Evolutionary conservation across 2,329 filamentous ascomycete species (phyloP).

Genomic region (Aureobasidium sp.): DNA sequence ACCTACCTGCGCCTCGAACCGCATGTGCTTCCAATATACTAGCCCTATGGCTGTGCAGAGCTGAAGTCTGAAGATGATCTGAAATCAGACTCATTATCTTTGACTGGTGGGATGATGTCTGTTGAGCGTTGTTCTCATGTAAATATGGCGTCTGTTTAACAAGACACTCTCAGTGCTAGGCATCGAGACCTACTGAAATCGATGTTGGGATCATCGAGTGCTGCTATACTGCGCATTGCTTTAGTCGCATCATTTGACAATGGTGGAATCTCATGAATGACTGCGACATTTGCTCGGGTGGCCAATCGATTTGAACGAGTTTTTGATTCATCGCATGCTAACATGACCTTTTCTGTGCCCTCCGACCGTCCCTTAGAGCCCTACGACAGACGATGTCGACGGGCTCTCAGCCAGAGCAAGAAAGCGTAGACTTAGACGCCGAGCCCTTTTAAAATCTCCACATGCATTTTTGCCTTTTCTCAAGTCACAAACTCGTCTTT

Average conservation of each 20-base stretch:
- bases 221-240: background rate
- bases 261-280: background rate
- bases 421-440: constrained; percentile 11
- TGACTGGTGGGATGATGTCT: background rate
- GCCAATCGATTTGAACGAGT: constrained; percentile 15
- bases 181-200: background rate
- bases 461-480: constrained; percentile 15
- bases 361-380: constrained; percentile 10
- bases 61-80: background rate
- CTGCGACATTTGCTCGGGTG: background rate
- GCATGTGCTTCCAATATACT: background rate
- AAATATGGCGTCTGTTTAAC: no score
- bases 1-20: background rate
- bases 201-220: background rate
- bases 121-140: background rate
- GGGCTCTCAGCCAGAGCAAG: constrained; percentile 9
- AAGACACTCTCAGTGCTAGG: background rate
- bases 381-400: background rate
- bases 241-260: background rate
- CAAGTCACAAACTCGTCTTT: constrained; percentile 15
- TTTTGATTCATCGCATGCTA: constrained; percentile 19
- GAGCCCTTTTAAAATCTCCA: constrained; percentile 14
- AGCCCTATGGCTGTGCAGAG: background rate
- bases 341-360: constrained; percentile 15
- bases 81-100: background rate